These are phyloP conservation scores for Chrysosphaeria jannelii DNA, from an alignment of 2,329 filamentous ascomycete genomes.

Conservation along the genomic window DNA sequence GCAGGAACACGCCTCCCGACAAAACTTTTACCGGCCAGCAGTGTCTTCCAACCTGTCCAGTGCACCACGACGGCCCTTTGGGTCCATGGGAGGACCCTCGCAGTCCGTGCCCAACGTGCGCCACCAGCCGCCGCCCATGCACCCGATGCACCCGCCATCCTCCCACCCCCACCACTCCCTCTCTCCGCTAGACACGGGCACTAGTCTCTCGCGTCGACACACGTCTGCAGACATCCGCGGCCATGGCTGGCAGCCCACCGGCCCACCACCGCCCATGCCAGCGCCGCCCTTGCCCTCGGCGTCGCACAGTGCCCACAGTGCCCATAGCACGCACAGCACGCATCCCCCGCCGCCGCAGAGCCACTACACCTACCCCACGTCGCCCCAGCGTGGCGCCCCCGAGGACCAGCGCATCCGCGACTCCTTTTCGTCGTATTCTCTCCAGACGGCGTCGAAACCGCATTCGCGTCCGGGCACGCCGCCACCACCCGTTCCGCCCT, in stretches of 20 bases:
- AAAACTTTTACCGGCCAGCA: slow-evolving; percentile 43
- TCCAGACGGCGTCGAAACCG: slow-evolving; percentile 15
- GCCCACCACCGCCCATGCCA: slow-evolving; percentile 36
- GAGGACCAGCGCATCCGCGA: slow-evolving; percentile 26
- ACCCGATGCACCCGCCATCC: neutral
- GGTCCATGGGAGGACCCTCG: slow-evolving; percentile 55
- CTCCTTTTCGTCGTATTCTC: slow-evolving; percentile 23
- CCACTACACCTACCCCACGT: slow-evolving; percentile 7
- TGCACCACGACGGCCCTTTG: slow-evolving; percentile 50
- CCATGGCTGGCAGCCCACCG: slow-evolving; percentile 40
- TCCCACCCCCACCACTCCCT: slow-evolving; percentile 3
- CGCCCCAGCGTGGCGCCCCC: slow-evolving; percentile 6
- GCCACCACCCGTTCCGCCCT: slow-evolving; percentile 18
- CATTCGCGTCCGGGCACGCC: slow-evolving; percentile 23
- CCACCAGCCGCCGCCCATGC: slow-evolving; percentile 27
- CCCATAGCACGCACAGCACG: slow-evolving; percentile 12
- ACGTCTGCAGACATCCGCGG: slow-evolving; percentile 89
- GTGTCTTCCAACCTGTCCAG: slow-evolving; percentile 58
- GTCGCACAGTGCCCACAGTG: no score
- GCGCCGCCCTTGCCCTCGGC: no score
- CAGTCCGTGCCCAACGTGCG: slow-evolving; percentile 46
- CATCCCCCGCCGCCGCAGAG: slow-evolving; percentile 25
- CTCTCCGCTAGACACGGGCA: slow-evolving; percentile 6
- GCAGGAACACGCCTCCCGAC: slow-evolving; percentile 22
- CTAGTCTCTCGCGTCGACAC: slow-evolving; percentile 25